Percentiles rank a stretch among this genome's conserved stretches.
Evolutionary conservation across 2,329 filamentous ascomycete species (phyloP).

Genomic region (Cryphonectria naterciae): DNA sequence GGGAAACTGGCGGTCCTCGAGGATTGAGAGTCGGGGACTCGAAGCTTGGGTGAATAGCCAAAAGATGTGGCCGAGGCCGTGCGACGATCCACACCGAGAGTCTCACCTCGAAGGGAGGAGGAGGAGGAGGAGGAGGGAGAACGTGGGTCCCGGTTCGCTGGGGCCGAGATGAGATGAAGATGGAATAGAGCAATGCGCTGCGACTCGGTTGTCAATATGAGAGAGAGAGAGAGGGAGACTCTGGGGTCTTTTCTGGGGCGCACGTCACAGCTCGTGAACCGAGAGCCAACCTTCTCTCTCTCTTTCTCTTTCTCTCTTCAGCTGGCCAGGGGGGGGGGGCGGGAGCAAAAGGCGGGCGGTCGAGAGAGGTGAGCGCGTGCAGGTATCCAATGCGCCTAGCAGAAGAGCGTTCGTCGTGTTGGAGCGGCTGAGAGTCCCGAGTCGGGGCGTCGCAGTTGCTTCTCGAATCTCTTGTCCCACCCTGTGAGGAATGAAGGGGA

Average conservation of each 20-base stretch:
- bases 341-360: not conserved
- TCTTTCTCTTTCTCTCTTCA: too few species aligned
- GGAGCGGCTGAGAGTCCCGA: not conserved
- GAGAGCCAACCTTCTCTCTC: not conserved
- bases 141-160: conserved; percentile 14
- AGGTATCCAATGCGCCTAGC: not conserved
- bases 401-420: not conserved
- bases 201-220: not conserved
- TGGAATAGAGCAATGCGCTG: not conserved
- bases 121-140: not conserved
- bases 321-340: not conserved
- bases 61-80: not conserved
- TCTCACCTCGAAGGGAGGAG: not conserved
- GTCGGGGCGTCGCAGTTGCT: not conserved
- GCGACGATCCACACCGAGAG: conserved; percentile 12
- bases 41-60: conserved; percentile 1
- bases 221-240: not conserved
- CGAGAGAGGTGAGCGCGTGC: not conserved
- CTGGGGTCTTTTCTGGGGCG: not conserved
- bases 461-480: not conserved
- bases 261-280: not conserved
- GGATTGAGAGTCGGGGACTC: not conserved
- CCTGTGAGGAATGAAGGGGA: not conserved
- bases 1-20: conserved; percentile 3
- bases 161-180: conserved; percentile 14